Evolutionary conservation across 345 rosid genomes (phyloP).

Genomic region (Arabidopsis thaliana): TAIR10.1 NC_003075.7:866501-867000

Average conservation of each 20-base stretch:
- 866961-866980: not conserved
- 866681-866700: constrained; percentile 26
- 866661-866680: not conserved
- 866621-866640: not conserved
- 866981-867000: not conserved
- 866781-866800: not conserved
- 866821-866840: not conserved
- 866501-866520: constrained; percentile 25
- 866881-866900: no score
- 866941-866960: not conserved
- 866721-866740: constrained; percentile 19
- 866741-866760: not conserved
- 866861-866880: not conserved
- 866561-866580: not conserved
- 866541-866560: not conserved
- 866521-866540: constrained; percentile 17
- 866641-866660: not conserved
- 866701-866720: constrained; percentile 36
- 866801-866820: not conserved
- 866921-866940: not conserved
- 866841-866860: not conserved
- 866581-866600: not conserved
- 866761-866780: not conserved
- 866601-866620: not conserved
- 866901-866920: not conserved